A percentile compares a stretch with the other conserved stretches of the same genome.
Conservation (phyloP, 139 green algal species). For the Trebouxia sp. region DNA sequence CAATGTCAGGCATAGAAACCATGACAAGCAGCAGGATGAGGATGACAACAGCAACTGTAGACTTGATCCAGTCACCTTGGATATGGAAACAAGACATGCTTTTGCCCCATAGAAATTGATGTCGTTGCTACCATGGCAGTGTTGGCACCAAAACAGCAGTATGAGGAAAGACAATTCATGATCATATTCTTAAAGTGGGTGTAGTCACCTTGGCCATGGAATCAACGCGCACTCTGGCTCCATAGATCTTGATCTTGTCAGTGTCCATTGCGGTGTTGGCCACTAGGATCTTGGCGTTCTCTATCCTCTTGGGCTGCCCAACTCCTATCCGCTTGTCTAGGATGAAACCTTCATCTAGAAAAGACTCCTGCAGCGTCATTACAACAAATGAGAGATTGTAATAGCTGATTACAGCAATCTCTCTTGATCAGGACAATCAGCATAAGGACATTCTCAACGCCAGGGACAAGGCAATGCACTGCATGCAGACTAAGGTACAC, state of each 20-base stretch:
- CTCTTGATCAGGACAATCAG: too few species aligned
- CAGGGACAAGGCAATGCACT: neutral
- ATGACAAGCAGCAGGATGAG: too few species aligned
- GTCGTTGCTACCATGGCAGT: too few species aligned
- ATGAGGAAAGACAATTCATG: too few species aligned
- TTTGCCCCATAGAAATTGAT: too few species aligned
- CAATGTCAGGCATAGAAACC: too few species aligned
- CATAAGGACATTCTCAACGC: too few species aligned
- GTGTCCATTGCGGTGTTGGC: conserved; percentile 99
- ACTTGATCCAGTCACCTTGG: too few species aligned
- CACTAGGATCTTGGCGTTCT: conserved; percentile 97
- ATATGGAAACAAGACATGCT: too few species aligned
- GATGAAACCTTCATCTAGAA: conserved; percentile 99
- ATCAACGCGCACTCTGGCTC: conserved; percentile 75
- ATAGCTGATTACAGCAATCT: neutral
- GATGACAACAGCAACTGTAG: too few species aligned
- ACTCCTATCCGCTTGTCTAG: conserved; percentile 98
- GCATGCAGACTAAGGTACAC: neutral
- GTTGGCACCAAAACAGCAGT: too few species aligned
- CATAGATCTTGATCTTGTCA: conserved; percentile 99
- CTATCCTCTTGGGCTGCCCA: conserved; percentile 93
- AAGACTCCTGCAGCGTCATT: conserved; percentile 75
- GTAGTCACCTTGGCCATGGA: conserved; percentile 88
- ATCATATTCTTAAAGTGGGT: too few species aligned
- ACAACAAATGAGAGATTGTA: neutral